Evolutionary conservation across 208 protist species (phyloP).

Genomic region (Crithidia sp.): DNA sequence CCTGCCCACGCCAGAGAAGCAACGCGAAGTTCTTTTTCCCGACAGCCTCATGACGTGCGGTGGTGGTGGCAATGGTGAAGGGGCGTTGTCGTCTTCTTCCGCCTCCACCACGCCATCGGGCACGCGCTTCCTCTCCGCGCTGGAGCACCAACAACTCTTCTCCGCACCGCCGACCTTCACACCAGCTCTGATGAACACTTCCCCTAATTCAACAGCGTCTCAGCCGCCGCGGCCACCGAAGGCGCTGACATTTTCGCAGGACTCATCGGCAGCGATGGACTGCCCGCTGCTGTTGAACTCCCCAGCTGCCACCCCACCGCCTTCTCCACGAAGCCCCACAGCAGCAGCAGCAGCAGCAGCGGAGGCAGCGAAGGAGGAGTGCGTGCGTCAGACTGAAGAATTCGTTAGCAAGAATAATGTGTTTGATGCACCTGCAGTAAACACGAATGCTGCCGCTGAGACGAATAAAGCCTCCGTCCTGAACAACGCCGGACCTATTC

Average conservation of each 20-base stretch:
- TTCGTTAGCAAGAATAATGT: too few species aligned
- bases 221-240: not conserved
- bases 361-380: not conserved
- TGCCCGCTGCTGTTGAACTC: constrained; percentile 8
- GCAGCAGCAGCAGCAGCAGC: not conserved
- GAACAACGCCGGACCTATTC: not conserved
- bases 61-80: not conserved
- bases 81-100: not conserved
- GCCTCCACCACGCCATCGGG: not conserved
- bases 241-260: not conserved
- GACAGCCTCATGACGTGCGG: too few species aligned
- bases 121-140: constrained; percentile 16
- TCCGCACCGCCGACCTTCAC: not conserved
- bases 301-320: constrained; percentile 5
- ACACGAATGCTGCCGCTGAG: not conserved
- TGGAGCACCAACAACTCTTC: constrained; percentile 16
- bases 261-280: not conserved
- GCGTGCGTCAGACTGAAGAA: too few species aligned
- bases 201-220: not conserved
- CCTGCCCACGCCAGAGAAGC: too few species aligned
- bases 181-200: not conserved
- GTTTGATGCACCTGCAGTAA: too few species aligned
- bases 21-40: too few species aligned
- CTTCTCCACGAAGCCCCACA: not conserved
- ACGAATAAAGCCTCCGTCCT: not conserved